These are phyloP conservation scores for Piper longum DNA, from an alignment of 164 flowering plant species.

Conservation along the genomic window DNA sequence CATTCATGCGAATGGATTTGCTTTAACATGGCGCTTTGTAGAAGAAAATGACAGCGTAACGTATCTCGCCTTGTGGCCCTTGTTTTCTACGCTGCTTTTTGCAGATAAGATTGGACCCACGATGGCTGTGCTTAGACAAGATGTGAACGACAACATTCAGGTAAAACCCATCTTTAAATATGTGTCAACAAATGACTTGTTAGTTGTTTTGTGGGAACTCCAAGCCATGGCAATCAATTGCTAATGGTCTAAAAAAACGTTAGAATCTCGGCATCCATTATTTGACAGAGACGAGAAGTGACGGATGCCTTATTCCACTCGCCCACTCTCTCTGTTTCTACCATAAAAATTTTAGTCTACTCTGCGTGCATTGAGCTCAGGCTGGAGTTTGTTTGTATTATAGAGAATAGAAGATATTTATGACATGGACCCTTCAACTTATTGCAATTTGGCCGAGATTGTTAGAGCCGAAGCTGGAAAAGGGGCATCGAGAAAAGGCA, in stretches of 20 bases:
- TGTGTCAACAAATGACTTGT: neutral
- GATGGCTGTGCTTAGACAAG: constrained; percentile 82
- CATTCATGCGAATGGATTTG: neutral
- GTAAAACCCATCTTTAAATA: constrained; percentile 12
- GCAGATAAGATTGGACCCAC: constrained; percentile 95
- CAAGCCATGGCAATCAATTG: neutral
- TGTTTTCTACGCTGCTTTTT: constrained; percentile 6
- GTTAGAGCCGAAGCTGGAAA: constrained; percentile 56
- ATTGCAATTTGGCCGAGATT: constrained; percentile 49
- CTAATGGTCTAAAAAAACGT: too few species aligned
- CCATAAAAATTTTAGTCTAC: neutral
- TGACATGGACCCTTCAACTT: constrained; percentile 38
- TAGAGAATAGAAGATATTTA: constrained; percentile 52
- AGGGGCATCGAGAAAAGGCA: constrained; percentile 38
- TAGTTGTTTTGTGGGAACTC: neutral
- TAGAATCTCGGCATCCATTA: neutral
- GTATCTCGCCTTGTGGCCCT: neutral
- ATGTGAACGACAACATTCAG: constrained; percentile 61
- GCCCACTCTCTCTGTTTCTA: neutral
- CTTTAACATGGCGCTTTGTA: neutral
- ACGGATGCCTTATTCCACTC: neutral
- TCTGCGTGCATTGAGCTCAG: too few species aligned
- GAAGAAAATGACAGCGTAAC: neutral
- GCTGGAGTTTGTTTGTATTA: neutral
- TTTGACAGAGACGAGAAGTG: neutral